Conservation (phyloP, 306 rosid species). For the Begonia peltatifolia region DNA sequence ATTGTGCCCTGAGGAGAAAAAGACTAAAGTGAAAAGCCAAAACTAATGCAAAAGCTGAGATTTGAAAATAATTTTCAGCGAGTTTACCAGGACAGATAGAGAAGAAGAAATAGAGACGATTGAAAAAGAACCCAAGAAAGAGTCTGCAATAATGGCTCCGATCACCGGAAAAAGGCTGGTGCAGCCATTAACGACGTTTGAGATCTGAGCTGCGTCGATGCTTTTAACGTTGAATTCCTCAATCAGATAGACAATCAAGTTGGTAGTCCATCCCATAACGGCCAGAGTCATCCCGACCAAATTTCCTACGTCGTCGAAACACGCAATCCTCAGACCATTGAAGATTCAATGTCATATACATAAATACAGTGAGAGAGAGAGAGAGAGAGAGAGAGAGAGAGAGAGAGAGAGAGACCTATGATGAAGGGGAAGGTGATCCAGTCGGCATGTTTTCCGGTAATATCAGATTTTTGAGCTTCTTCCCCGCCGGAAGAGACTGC, state of each 20-base stretch:
- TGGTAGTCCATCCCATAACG: conserved; percentile 18
- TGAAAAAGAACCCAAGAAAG: conserved; percentile 20
- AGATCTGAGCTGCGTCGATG: conserved; percentile 26
- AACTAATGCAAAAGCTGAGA: no score
- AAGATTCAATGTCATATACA: background rate
- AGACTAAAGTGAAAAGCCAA: no score
- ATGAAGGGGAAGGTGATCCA: conserved; percentile 37
- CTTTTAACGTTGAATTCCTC: conserved; percentile 17
- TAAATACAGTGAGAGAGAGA: background rate
- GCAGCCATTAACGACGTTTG: conserved; percentile 20
- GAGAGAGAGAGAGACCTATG: conserved; percentile 8
- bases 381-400: background rate
- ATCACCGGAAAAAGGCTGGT: conserved; percentile 16
- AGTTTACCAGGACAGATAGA: conserved; percentile 23
- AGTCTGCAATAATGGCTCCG: conserved; percentile 27
- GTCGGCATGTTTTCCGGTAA: conserved; percentile 15
- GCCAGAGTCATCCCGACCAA: conserved; percentile 18
- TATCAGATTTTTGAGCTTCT: background rate
- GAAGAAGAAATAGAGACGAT: conserved; percentile 16
- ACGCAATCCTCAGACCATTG: background rate
- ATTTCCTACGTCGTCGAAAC: conserved; percentile 8
- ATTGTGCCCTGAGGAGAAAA: conserved; percentile 13
- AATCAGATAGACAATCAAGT: conserved; percentile 25
- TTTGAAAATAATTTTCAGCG: background rate
- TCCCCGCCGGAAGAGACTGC: background rate